Conservation (phyloP, 1,284 basidiomycete species). For the Cutaneotrichosporon sp. region DNA sequence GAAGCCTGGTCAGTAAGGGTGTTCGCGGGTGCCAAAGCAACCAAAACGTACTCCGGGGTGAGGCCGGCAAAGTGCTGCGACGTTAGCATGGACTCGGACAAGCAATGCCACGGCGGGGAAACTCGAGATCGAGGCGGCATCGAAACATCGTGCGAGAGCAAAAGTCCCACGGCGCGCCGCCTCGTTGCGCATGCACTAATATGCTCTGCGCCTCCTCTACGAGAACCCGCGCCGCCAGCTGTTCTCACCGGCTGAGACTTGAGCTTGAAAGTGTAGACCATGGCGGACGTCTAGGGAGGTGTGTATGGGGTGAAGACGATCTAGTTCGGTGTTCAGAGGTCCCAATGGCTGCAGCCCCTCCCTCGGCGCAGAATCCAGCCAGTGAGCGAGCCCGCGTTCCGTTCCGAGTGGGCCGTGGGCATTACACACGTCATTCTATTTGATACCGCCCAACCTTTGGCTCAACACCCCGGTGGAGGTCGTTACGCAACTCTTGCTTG, state of each 20-base stretch:
- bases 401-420: neutral
- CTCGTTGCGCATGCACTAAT: too few species aligned
- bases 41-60: constrained; percentile 30
- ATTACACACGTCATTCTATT: neutral
- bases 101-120: neutral
- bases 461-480: too few species aligned
- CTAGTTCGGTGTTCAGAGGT: neutral
- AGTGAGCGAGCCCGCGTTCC: neutral
- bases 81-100: neutral
- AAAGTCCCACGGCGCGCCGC: neutral
- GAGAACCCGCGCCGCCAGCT: neutral
- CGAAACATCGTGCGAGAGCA: too few species aligned
- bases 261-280: constrained; percentile 16
- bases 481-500: too few species aligned
- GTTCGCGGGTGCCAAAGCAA: neutral
- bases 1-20: neutral
- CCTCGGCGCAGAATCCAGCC: too few species aligned
- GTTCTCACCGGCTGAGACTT: constrained; percentile 15
- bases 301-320: neutral
- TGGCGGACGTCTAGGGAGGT: constrained; percentile 1
- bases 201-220: too few species aligned
- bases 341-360: too few species aligned
- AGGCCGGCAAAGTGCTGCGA: constrained; percentile 31
- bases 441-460: too few species aligned
- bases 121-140: neutral